Base-by-base conservation (phyloP, 2,329 filamentous ascomycete genomes). In the Fusarium sp. region DNA sequence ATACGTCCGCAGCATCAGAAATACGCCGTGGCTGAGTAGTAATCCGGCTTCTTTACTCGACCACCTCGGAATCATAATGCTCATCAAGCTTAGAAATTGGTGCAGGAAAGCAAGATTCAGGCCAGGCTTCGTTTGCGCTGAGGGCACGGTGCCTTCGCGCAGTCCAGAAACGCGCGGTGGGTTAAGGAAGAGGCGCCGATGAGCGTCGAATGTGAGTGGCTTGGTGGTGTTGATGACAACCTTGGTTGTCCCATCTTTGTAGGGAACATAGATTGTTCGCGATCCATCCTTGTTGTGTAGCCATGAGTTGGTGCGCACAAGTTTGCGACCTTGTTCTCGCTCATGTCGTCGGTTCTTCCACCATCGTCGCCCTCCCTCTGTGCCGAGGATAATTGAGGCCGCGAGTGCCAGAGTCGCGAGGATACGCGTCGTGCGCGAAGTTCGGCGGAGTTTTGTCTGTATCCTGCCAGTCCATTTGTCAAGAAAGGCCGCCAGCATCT, bases 41-140 rank as follows among this genome's bases (percentile, higher is more conserved):
- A 99, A 85, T 1, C 95, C 96, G 0, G 96, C 95, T 85, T 98
- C 97, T 82, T 99, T 99, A 82, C 95, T 98, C 18, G 93, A 93
- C 93, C 96, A 98, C 73, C 96, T 88, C 7, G 97, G 97, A 72
- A 99, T 94, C 95, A 98, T 97, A 80, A 99, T 98, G 84, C 95
- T 98, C 85, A 98, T 91, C 64, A 99, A 85, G 80, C 96, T 98
- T 61, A 98, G 88, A 78, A 99, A 98, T 83, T 99, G 97, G 82
- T 99, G 97, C 63, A 99, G 84, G 79, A 99, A 99, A 13, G 97
- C 97, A 68, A 99, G 88, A 81, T 99, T 99, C 43, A 99, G 86
- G 0, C 97, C 97, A 0, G 97, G 95, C 82, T 98, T 98, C 4
- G 95, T 96, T 81, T 97, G 94, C 11, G 94, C 90, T 3, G 95